Evolutionary conservation across 2,329 filamentous ascomycete genomes (phyloP).

Genomic region (Trichoderma cornu-damae): DNA sequence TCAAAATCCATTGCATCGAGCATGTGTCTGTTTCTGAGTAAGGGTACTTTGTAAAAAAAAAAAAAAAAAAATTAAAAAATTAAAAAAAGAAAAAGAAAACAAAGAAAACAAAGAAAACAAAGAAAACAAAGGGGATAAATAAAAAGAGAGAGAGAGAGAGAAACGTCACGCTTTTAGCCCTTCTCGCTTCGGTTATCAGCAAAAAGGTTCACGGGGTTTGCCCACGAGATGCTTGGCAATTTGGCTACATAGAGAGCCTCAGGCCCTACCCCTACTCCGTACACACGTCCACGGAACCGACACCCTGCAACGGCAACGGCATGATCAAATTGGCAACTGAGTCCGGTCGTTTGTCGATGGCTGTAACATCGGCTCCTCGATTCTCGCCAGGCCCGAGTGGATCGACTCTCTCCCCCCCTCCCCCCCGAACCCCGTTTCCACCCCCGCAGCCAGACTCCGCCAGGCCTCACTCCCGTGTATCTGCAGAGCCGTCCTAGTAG

Average conservation of each 20-base stretch:
- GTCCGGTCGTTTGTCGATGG: constrained; percentile 12
- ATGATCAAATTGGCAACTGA: background rate
- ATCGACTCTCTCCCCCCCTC: no score
- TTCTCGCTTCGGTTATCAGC: constrained; percentile 1
- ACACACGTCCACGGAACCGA: no score
- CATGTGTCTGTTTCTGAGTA: background rate
- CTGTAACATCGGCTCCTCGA: background rate
- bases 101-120: background rate
- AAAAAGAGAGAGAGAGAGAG: no score
- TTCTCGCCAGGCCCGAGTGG: constrained; percentile 7
- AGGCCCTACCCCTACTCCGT: background rate
- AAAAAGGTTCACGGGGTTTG: background rate
- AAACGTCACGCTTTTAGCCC: no score
- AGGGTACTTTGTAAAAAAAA: no score
- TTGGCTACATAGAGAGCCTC: constrained; percentile 13
- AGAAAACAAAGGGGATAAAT: background rate
- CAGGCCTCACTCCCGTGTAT: constrained; percentile 12
- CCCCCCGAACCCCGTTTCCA: constrained; percentile 14
- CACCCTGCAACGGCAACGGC: no score
- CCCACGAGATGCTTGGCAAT: no score
- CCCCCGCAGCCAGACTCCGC: constrained; percentile 17
- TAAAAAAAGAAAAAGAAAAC: no score
- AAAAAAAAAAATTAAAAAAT: background rate
- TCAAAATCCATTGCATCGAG: background rate
- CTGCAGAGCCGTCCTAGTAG: background rate